Evolutionary conservation across 352 stramenopile genomes (phyloP), one percentile per base, ranked within the genome.

Genomic region (Pythium sukuiense): DNA sequence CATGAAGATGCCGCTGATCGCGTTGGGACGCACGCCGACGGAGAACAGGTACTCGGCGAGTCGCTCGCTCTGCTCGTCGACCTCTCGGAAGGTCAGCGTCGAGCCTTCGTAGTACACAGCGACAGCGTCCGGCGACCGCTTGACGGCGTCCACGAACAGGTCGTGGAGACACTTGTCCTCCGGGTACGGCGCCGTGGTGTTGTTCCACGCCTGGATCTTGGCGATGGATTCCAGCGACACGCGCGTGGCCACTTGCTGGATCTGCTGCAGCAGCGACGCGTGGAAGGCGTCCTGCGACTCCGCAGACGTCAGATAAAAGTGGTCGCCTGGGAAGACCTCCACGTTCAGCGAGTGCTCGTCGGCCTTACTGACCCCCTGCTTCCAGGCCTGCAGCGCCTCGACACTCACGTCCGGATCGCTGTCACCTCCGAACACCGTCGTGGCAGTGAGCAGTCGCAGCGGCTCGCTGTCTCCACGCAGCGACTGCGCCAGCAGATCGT

Each of bases 1-100:
- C 89, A 98, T 97, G 66, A 97, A 92, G 71, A 92, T 89, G 32
- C 81, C 83, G 52, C 80, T 85, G 50, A 90, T 92, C 57, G 70
- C 75, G 65, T 89, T 89, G 2, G 81, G 81, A 4, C 83, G 83
- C 33, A 92, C 81, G 53, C 83, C 83, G 37, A 72, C 65, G 24
- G 77, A 53, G 57, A 81, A 92, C 32, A 92, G 57, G 41, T 85
- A 87, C 62, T 89, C 79, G 5, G 83, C 81, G 4, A 94, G 85
- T 9, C 56, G 71, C 55, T 88, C 74, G 48, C 80, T 89, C 45
- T 89, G 83, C 61, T 83, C 74, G 59, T 92, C 83, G 43, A 93
- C 60, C 62, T 95, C 50, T 27, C 62, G 61, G 65, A 94, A 95
- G 29, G 83, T 93, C 32, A 93, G 65, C 29, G 73, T 82, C 43